Evolutionary conservation across 164 flowering plant genomes (phyloP), one percentile per base, ranked within the genome.

Genomic region (Vitis labrusca): DNA sequence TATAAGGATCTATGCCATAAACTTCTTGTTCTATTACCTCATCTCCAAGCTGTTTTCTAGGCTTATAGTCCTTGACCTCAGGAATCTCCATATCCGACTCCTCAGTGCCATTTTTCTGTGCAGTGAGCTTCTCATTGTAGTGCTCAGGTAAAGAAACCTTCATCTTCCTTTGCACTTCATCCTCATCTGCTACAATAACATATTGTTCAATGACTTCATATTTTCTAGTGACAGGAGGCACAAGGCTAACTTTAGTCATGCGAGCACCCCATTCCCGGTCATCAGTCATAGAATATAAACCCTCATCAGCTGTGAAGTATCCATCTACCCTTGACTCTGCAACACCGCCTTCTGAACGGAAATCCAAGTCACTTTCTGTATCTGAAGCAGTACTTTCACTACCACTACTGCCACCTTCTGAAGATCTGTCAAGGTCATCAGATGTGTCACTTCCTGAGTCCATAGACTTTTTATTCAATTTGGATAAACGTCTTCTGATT

Each of bases 191-290:
- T 57, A 91, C 87, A 69, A 92, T 84, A 55, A 88, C 89, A 85
- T 96, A 96, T 19, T 83, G 84, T 74, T 92, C 98, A 78, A 96
- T 92, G 52, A 96, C 95, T 83, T 96, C 99, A 78, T 96, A 96
- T 75, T 93, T 96, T 73, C 99, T 84, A 1, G 99, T 96, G 68
- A 96, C 96, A 64, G 99, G 99, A 79, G 99, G 99, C 61, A 96
- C 99, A 63, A 96, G 91, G 80, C 98, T 84, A 50, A 91, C 91
- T 81, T 96, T 93, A 29, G 99, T 96, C 99, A 96, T 96, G 27
- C 99, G 99, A 71, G 98, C 98, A 80, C 99, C 99, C 99, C 99
- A 96, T 76, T 96, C 99, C 47, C 99, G 98, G 10, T 91, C 99
- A 61, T 91, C 97, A 55, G 83, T 71, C 52, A 75, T 71, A 54